Evolutionary conservation across 2,329 filamentous ascomycete species (phyloP).

Genomic region (Berkeleyomyces rouxiae): DNA sequence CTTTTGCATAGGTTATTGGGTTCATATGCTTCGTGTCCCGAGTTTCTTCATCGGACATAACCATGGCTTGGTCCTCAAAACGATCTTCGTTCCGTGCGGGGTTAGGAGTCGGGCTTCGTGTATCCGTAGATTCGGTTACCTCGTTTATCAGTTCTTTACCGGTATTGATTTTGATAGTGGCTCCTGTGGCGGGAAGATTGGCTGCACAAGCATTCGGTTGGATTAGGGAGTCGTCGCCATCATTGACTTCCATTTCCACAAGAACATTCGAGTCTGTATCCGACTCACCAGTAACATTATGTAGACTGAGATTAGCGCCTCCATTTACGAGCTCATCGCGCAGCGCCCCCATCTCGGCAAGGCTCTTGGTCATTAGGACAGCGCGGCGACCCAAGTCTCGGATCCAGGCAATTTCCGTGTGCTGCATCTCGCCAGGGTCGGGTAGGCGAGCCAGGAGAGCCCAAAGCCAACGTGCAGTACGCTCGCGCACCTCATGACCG

Average conservation of each 20-base stretch:
- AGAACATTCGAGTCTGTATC: slow-evolving; percentile 19
- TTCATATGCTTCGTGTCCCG: slow-evolving; percentile 18
- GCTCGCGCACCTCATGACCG: slow-evolving; percentile 41
- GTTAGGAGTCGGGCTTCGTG: background rate
- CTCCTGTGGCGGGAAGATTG: background rate
- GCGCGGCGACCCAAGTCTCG: slow-evolving; percentile 68
- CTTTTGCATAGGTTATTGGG: slow-evolving; percentile 12
- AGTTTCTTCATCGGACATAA: slow-evolving; percentile 26
- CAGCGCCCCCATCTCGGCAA: slow-evolving; percentile 35
- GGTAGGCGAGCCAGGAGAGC: slow-evolving; percentile 59
- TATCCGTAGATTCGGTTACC: background rate
- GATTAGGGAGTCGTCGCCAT: slow-evolving; percentile 17
- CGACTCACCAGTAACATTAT: slow-evolving; percentile 31
- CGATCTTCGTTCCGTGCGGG: background rate
- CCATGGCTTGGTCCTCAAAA: slow-evolving; percentile 24
- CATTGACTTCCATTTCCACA: slow-evolving; percentile 16
- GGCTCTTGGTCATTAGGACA: slow-evolving; percentile 38
- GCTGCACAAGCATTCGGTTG: background rate
- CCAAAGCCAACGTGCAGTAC: slow-evolving; percentile 75
- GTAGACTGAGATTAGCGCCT: slow-evolving; percentile 23
- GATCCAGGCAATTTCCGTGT: slow-evolving; percentile 58
- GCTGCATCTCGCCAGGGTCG: slow-evolving; percentile 56
- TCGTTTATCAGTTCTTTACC: background rate
- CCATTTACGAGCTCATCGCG: slow-evolving; percentile 25
- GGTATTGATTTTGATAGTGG: background rate